Base-by-base conservation (phyloP, 306 rosid species). In the Malus asiatica region DNA sequence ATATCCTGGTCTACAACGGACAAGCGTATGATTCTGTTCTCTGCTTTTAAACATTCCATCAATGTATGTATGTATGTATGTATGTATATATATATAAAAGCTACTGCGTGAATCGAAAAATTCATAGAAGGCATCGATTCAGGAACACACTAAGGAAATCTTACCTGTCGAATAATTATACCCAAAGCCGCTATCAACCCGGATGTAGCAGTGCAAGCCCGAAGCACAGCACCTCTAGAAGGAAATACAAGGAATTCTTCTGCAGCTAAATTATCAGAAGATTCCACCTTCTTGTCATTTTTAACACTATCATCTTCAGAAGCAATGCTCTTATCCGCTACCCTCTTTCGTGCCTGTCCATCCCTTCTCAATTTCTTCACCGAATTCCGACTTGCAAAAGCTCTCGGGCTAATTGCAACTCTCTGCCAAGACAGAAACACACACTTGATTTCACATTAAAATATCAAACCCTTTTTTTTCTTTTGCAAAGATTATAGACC, bases 181-280 rank as follows among this genome's bases (percentile, higher is more conserved):
- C 92, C 98, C 44, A 95, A 65, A 58, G 90, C 89, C n/a, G 91
- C 91, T 66, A 92, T 89, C 33, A 92, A 81, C 75, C 83, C 89
- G 11, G 92, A 92, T 84, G 98, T 92, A 77, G 83, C 59, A 3
- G 82, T 82, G 82, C 97, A 95, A 69, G 97, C 97, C 84, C 85
- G 95, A 79, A 95, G 90, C 73, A 95, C 98, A 25, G 80, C 66
- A 80, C 67, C 78, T 73, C 98, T 89, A 19, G 97, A 84, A 62
- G 97, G 85, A 52, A 83, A 8, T 16, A 57, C 81, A 66, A 66
- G 77, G 70, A 66, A 71, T 59, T 76, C 83, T 73, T 83, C 82
- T n/a, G 70, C 72, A 79, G 68, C 52, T 63, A 87, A 84, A 81
- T 73, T 46, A 79, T 82, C 83, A 66, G 76, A 74, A 79, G 82